Base-by-base conservation (phyloP, 768 basidiomycete species). In the Suillus fuscotomentosus region DNA sequence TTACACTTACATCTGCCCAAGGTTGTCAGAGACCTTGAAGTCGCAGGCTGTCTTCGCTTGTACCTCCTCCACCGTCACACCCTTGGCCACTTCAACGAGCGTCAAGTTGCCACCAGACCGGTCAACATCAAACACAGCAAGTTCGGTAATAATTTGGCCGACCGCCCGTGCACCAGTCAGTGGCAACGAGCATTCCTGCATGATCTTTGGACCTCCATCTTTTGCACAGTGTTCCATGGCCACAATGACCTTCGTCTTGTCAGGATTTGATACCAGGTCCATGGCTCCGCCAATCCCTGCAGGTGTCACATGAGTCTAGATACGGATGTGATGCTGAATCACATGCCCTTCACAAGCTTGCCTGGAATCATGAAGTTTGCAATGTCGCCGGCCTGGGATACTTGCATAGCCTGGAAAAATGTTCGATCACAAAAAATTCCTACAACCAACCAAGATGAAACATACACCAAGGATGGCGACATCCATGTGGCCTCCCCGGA, bases 301-400 rank as follows among this genome's bases (percentile, higher is more conserved):
- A 54, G 43, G 38, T 27, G n/a, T 65, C 24, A 57, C 22, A 31
- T 34, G 8, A 39, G 20, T 8, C 24, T 13, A 34, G 20, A 24
- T 62, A 36, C 20, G 20, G 11, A 15, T 48, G 3, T 24, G 14
- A 63, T 7, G 8, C 5, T 9, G 20, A 42, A 24, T 43, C 39
- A 45, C 69, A 45, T 63, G 83, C 88, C 89, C 80, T 90, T 91
- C 56, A 92, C 81, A 77, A 92, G 85, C 79, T 95, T 94, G 14
- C 92, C 92, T 17, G 94, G 94, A 69, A 95, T 94, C 94, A 95
- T 97, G 76, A 92, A 97, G 81, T 97, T 97, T 66, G 94, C 94
- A 69, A 97, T 88, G 75, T 97, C 93, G 59, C 92, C 94, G 0
- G 85, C 85, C 68, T 90, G 87, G 0, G 92, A 92, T 39, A 97